These are phyloP conservation scores for Parachaetomium inaequale DNA, from an alignment of 495 filamentous ascomycete species.

Conservation along the genomic window DNA sequence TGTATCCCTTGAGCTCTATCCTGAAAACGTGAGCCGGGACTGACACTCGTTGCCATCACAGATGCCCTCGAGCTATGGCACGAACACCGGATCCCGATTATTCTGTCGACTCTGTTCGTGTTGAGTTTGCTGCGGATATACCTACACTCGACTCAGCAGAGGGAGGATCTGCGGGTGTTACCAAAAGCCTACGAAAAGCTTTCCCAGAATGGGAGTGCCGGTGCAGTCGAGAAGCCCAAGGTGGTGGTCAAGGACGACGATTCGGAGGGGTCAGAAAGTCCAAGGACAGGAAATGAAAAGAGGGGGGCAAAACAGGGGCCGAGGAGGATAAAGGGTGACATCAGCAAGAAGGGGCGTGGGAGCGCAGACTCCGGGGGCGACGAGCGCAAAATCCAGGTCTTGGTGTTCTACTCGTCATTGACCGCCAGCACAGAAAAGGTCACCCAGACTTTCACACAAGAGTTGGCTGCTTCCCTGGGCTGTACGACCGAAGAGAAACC, in stretches of 20 bases:
- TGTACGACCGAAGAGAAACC: conserved; percentile 20
- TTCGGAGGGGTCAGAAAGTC: neutral
- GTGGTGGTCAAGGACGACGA: conserved; percentile 16
- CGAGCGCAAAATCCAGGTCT: conserved; percentile 58
- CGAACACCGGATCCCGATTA: conserved; percentile 48
- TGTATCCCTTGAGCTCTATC: neutral
- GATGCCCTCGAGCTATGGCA: conserved; percentile 56
- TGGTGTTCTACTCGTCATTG: conserved; percentile 86
- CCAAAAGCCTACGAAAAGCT: conserved; percentile 28
- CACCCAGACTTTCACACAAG: conserved; percentile 55
- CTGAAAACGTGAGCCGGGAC: neutral
- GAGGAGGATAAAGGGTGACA: conserved; percentile 49
- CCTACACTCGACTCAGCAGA: conserved; percentile 35
- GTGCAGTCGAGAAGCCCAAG: conserved; percentile 13
- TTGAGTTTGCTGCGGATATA: conserved; percentile 40
- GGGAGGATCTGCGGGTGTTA: conserved; percentile 23
- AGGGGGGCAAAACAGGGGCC: conserved; percentile 33
- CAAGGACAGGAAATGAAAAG: conserved; percentile 5
- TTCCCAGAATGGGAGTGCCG: conserved; percentile 15
- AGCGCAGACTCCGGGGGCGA: conserved; percentile 16
- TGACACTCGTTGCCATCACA: conserved; percentile 20
- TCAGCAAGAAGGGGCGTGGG: conserved; percentile 32
- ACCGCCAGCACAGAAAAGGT: conserved; percentile 72
- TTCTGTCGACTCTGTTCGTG: conserved; percentile 40
- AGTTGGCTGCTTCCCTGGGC: conserved; percentile 39